Base-by-base conservation (phyloP, 2,329 filamentous ascomycete species). In the Apiospora sp. region DNA sequence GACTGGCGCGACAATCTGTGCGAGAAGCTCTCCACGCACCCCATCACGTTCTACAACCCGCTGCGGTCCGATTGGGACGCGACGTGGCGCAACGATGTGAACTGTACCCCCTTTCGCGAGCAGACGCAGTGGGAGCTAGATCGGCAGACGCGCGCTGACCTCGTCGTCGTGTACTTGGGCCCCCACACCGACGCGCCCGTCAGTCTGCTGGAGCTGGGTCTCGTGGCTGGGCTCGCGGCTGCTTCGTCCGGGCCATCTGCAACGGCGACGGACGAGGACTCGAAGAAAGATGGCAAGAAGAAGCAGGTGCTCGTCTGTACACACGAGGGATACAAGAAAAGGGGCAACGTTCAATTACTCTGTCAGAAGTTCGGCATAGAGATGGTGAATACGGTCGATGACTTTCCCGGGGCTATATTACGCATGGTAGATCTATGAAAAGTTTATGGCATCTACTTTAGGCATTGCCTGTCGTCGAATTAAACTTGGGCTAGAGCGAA, bases 61-160 rank as follows among this genome's bases (percentile, higher is more conserved):
- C 82, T 86, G 12, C 86, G 90, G 1, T 72, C 81, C 6, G 84
- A 88, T 77, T 92, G 90, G 91, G 86, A 91, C 76, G 37, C n/a
- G n/a, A 84, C 80, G 1, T 90, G 88, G 85, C 80, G 74, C 19
- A 87, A 90, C 71, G 86, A 90, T 68, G 81, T 85, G 24, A 79
- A 81, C 0, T 86, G 86, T 72, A 74, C 75, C 3, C 84, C 81
- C 0, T 92, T 89, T 80, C 79, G 79, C 12, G 80, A 86, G 51
- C 91, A 93, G 78, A 85, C 90, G 0, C 80, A 85, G 43, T 92
- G 91, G 90, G 91, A 93, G 81, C 83, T 92, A 1, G 83, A 86
- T 22, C 88, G 85, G 79, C 86, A 90, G 74, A 86, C 89, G 19
- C 73, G 74, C 1, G 88, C 88, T 0, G 84, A 87, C 75, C 76